Conservation (phyloP, 495 filamentous ascomycete species). For the Xylaria telfairii region DNA sequence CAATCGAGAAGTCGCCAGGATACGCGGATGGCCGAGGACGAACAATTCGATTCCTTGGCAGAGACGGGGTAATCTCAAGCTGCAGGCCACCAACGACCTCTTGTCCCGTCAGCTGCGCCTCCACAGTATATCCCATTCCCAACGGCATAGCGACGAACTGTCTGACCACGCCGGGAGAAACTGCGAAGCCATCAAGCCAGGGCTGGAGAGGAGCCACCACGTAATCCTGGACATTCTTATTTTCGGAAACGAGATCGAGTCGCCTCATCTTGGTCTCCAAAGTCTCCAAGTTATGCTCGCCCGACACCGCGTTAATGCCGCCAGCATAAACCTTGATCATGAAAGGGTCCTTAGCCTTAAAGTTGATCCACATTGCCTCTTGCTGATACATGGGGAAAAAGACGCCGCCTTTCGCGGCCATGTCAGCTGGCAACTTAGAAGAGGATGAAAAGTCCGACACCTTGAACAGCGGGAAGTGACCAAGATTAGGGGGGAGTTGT, state of each 20-base stretch:
- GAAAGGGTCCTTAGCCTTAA: conserved; percentile 39
- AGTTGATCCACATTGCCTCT: conserved; percentile 57
- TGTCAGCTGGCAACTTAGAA: conserved; percentile 36
- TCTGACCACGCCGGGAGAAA: conserved; percentile 38
- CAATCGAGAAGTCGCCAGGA: conserved; percentile 14
- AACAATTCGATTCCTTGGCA: conserved; percentile 8
- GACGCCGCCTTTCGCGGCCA: conserved; percentile 49
- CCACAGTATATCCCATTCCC: conserved; percentile 54
- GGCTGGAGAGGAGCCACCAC: conserved; percentile 50
- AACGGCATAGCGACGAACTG: conserved; percentile 55
- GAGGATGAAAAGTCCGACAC: conserved; percentile 36
- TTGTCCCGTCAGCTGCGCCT: conserved; percentile 54
- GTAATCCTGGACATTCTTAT: conserved; percentile 52
- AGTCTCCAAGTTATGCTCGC: conserved; percentile 42
- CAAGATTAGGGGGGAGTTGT: conserved; percentile 46
- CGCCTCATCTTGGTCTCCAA: conserved; percentile 30
- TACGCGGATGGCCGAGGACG: not conserved
- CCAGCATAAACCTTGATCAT: conserved; percentile 55
- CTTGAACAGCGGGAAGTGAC: conserved; percentile 50
- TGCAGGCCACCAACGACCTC: conserved; percentile 54
- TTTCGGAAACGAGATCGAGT: conserved; percentile 7
- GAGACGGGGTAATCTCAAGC: conserved; percentile 51
- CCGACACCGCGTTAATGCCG: conserved; percentile 56
- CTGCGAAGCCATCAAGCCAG: conserved; percentile 57
- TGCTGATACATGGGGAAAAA: conserved; percentile 54